phyloP scores from a whole-genome alignment of 139 green algal genomes.

The Chlorella sp. region DNA sequence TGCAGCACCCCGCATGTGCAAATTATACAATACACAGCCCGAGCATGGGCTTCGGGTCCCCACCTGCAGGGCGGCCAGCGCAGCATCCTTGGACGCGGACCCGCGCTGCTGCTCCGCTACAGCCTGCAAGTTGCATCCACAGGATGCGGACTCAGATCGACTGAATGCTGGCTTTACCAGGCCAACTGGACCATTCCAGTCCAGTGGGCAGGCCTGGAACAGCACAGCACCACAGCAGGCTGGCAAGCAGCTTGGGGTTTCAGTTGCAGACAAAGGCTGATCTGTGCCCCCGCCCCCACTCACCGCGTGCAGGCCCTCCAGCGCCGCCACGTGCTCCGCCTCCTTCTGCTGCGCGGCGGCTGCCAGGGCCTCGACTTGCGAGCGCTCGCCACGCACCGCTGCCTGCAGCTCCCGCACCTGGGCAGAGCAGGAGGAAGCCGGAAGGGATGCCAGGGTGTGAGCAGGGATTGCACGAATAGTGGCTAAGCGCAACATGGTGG shows the following conservation, averaged over 20 bases:
- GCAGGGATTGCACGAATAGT: not conserved
- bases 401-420: conserved; percentile 39
- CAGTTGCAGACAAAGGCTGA: too few species aligned
- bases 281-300: too few species aligned
- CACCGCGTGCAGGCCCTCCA: conserved; percentile 44
- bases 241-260: too few species aligned
- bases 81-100: conserved; percentile 45
- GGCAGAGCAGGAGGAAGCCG: not conserved
- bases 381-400: conserved; percentile 5
- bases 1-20: too few species aligned
- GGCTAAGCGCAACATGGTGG: too few species aligned
- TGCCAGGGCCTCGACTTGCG: conserved; percentile 37
- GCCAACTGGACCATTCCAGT: too few species aligned
- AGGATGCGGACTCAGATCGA: too few species aligned
- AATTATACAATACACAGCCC: too few species aligned
- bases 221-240: too few species aligned
- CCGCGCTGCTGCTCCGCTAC: conserved; percentile 50
- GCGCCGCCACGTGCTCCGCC: conserved; percentile 48
- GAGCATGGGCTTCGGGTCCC: too few species aligned
- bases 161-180: not conserved
- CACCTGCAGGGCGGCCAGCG: conserved; percentile 34
- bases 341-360: conserved; percentile 40
- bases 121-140: conserved; percentile 11
- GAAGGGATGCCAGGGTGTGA: not conserved
- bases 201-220: too few species aligned